Percentiles rank a stretch among this genome's conserved stretches.
These are phyloP conservation scores for Licmophora abbreviata DNA, from an alignment of 108 stramenopile species.

Conservation along the genomic window DNA sequence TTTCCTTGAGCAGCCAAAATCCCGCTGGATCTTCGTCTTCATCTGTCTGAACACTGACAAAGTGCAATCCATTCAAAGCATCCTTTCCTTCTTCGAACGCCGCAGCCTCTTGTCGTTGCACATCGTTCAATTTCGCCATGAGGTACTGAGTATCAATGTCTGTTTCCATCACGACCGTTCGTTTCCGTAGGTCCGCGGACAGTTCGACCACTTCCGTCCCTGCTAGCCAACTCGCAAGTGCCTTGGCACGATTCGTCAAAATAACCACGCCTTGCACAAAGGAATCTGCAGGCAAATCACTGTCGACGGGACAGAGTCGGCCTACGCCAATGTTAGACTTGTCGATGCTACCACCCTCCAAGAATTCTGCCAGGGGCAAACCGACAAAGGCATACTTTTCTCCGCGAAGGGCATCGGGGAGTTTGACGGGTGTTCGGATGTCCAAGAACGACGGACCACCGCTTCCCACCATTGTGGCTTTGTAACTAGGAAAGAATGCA, in stretches of 20 bases:
- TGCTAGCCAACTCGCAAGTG: slow-evolving; percentile 88
- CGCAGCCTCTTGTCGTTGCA: slow-evolving; percentile 80
- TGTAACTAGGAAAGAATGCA: slow-evolving; percentile 26
- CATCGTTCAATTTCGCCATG: slow-evolving; percentile 81
- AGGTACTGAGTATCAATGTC: slow-evolving; percentile 92
- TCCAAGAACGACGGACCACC: slow-evolving; percentile 65
- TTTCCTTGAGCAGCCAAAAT: slow-evolving; percentile 90
- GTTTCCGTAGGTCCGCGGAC: slow-evolving; percentile 78
- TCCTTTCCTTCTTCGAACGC: slow-evolving; percentile 90
- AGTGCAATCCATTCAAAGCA: slow-evolving; percentile 83
- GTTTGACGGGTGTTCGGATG: slow-evolving; percentile 81
- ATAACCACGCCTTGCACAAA: slow-evolving; percentile 92
- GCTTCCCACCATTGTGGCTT: slow-evolving; percentile 49
- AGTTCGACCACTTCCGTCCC: slow-evolving; percentile 86
- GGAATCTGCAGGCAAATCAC: slow-evolving; percentile 61
- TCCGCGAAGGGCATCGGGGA: slow-evolving; percentile 91
- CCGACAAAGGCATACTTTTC: slow-evolving; percentile 95
- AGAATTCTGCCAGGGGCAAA: slow-evolving; percentile 84
- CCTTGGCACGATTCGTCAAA: slow-evolving; percentile 72
- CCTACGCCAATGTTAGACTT: slow-evolving; percentile 79
- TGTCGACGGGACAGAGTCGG: slow-evolving; percentile 57
- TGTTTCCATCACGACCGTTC: slow-evolving; percentile 86
- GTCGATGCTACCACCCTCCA: slow-evolving; percentile 69
- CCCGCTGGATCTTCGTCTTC: slow-evolving; percentile 90
- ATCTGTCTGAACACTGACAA: slow-evolving; percentile 85